Conservation (phyloP, 2,329 filamentous ascomycete species). For the Monosporascus cannonballus region DNA sequence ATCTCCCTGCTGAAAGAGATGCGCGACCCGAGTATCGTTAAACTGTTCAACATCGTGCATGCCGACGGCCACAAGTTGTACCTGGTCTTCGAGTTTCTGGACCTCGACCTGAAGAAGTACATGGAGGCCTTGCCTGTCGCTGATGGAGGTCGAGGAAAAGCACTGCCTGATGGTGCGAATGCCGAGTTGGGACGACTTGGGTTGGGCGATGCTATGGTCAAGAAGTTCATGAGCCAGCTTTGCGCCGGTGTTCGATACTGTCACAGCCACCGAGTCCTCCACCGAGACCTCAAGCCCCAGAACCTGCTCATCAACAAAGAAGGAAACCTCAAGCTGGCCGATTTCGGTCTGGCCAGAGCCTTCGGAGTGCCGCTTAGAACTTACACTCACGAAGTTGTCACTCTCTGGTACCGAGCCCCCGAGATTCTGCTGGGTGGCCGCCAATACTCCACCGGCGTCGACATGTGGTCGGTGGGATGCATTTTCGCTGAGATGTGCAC, state of each 20-base stretch:
- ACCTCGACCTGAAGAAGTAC: slow-evolving; percentile 90
- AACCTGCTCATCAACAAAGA: slow-evolving; percentile 82
- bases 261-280: slow-evolving; percentile 80
- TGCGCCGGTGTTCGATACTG: slow-evolving; percentile 82
- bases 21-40: slow-evolving; percentile 85
- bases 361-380: slow-evolving; percentile 88
- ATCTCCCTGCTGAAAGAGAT: slow-evolving; percentile 93
- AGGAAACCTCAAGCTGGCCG: slow-evolving; percentile 82
- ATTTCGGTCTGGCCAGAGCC: slow-evolving; percentile 83
- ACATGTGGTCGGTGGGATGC: slow-evolving; percentile 93
- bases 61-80: slow-evolving; percentile 93
- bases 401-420: slow-evolving; percentile 85
- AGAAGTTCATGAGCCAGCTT: slow-evolving; percentile 88
- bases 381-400: slow-evolving; percentile 93
- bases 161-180: slow-evolving; percentile 71
- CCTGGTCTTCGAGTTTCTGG: slow-evolving; percentile 87
- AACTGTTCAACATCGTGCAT: slow-evolving; percentile 85
- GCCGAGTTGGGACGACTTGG: slow-evolving; percentile 60
- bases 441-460: slow-evolving; percentile 88
- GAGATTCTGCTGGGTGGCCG: slow-evolving; percentile 87
- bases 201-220: slow-evolving; percentile 73
- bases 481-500: slow-evolving; percentile 98
- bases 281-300: slow-evolving; percentile 86
- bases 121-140: slow-evolving; percentile 85
- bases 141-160: slow-evolving; percentile 79